A percentile compares a stretch with the other conserved stretches of the same genome.
Evolutionary conservation across 495 filamentous ascomycete species (phyloP).

Genomic region (Penicillium paradoxum): DNA sequence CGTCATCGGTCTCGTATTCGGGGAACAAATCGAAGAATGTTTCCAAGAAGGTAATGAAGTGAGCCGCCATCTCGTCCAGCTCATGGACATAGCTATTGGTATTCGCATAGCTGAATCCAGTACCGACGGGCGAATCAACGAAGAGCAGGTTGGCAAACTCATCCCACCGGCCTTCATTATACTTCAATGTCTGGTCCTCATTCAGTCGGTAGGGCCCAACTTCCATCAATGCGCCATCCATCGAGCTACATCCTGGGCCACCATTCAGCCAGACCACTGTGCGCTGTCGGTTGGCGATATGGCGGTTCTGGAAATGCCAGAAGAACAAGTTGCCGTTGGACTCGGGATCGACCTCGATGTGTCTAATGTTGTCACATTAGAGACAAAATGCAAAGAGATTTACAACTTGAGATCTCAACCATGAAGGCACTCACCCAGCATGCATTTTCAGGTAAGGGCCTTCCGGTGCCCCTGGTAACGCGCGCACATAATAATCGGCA

Average conservation of each 20-base stretch:
- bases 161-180: constrained; percentile 91
- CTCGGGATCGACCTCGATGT: constrained; percentile 80
- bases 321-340: constrained; percentile 94
- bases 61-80: constrained; percentile 79
- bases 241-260: constrained; percentile 91
- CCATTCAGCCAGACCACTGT: constrained; percentile 98
- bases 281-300: constrained; percentile 86
- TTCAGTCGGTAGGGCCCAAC: constrained; percentile 88
- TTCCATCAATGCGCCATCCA: constrained; percentile 97
- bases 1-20: constrained; percentile 89
- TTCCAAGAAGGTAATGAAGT: constrained; percentile 83
- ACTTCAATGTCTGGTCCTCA: constrained; percentile 64
- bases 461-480: constrained; percentile 77
- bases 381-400: background rate
- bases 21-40: constrained; percentile 89
- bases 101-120: constrained; percentile 92
- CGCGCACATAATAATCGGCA: constrained; percentile 84
- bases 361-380: constrained; percentile 50
- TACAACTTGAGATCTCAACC: background rate
- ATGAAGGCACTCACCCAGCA: constrained; percentile 67
- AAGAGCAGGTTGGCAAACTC: constrained; percentile 96
- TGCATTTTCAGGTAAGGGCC: constrained; percentile 91
- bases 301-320: constrained; percentile 93
- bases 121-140: constrained; percentile 94
- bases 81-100: constrained; percentile 81